A percentile compares a stretch with the other conserved stretches of the same genome.
Conservation (phyloP, 2,329 filamentous ascomycete species). For the Hypomyces rosellus region DNA sequence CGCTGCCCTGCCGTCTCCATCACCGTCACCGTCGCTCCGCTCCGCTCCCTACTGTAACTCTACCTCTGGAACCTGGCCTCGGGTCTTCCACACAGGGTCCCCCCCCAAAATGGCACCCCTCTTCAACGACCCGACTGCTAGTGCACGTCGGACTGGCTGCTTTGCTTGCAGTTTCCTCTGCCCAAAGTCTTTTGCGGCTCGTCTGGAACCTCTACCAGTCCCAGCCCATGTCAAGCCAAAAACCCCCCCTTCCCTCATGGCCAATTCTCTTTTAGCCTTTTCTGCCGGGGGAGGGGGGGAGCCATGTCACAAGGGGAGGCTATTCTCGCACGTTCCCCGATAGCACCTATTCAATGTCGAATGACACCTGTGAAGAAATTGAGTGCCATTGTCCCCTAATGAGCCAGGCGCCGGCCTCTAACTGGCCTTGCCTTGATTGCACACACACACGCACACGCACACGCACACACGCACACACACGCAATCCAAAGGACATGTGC, state of each 20-base stretch:
- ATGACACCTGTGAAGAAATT: constrained; percentile 4
- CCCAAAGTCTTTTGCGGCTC: neutral
- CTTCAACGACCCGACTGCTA: neutral
- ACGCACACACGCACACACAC: neutral
- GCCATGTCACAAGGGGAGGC: neutral
- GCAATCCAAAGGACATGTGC: constrained; percentile 6
- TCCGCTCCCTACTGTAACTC: neutral
- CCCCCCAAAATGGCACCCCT: neutral
- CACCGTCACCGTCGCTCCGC: neutral
- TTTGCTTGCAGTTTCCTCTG: neutral
- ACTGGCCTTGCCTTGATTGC: neutral
- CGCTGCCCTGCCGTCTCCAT: constrained; percentile 4
- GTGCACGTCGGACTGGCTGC: neutral
- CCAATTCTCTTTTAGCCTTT: constrained; percentile 5
- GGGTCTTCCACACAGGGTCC: neutral
- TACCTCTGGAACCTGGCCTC: neutral
- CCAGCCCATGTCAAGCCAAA: constrained; percentile 2
- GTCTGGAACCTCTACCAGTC: neutral
- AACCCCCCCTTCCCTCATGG: constrained; percentile 4
- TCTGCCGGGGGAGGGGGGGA: neutral
- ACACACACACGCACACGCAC: too few relatives aligned
- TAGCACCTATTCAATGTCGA: constrained; percentile 6
- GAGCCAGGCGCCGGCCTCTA: constrained; percentile 4
- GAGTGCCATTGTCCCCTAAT: constrained; percentile 5
- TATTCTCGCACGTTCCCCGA: constrained; percentile 2